Evolutionary conservation across 2,329 filamentous ascomycete species (phyloP), one percentile per base, ranked within the genome.

Genomic region (Penicillium thymicola): DNA sequence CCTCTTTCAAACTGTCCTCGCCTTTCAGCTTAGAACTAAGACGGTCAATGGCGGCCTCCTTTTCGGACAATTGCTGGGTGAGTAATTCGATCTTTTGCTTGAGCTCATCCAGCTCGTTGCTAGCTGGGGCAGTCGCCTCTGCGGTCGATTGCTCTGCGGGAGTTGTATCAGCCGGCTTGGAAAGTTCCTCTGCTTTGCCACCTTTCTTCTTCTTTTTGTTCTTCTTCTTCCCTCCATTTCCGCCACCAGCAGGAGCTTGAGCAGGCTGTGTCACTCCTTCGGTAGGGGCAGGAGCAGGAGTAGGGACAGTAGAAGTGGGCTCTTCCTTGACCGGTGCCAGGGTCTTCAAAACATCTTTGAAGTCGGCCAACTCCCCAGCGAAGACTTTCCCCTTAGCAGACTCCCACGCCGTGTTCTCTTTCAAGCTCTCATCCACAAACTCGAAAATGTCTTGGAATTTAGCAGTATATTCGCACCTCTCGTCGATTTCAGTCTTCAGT

Each of bases 121-220:
- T 54, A 14, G 60, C 27, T 40, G 63, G 44, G 2, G 57, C 70
- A 5, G 75, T 65, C 52, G 80, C 78, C 41, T 70, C 68, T 27
- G 71, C 62, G 21, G 67, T 65, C 6, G 62, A 30, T 21, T 63
- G 51, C 8, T 62, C 62, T 48, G 58, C 55, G 5, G 60, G n/a
- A 2, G 57, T 43, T 27, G 60, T 18, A 42, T 63, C 63, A 8
- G 62, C 52, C 51, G 66, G 51, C 59, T 70, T 67, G 11, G 62
- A 49, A 14, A 67, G 47, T n/a, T 76, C 73, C 9, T 78, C 74
- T 7, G 72, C 72, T 61, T 83, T 85, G 32, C 81, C 83, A 18
- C 84, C 85, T 78, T 92, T 93, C 75, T 87, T 89, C 82, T 95
- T 96, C 79, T 93, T 96, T 71, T 90, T 90, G 62, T 92, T 95